phyloP scores from a whole-genome alignment of 768 basidiomycete genomes.

The Leccinum obscurum region DNA sequence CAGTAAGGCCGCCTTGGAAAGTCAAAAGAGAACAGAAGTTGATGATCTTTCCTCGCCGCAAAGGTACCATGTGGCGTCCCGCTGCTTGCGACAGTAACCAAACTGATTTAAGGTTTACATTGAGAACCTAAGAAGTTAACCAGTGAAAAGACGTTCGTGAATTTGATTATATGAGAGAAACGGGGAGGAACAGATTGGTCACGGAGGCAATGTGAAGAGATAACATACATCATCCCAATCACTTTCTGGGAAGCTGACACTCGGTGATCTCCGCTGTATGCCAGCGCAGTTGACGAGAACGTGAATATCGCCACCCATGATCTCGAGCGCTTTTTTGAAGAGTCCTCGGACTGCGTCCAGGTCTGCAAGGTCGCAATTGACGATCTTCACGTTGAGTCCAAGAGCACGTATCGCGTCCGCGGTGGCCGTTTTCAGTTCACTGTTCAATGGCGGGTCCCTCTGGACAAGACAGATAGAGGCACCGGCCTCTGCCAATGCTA shows the following conservation, averaged over 20 bases:
- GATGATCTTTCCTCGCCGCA: constrained; percentile 68
- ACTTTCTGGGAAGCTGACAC: constrained; percentile 61
- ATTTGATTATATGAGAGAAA: constrained; percentile 9
- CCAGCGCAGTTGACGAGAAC: constrained; percentile 72
- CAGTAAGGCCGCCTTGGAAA: constrained; percentile 60
- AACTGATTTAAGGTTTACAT: constrained; percentile 85
- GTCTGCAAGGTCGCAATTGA: constrained; percentile 59
- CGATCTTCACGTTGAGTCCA: constrained; percentile 40
- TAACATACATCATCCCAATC: constrained; percentile 71
- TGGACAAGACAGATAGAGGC: constrained; percentile 50
- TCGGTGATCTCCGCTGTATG: constrained; percentile 58
- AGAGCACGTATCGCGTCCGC: constrained; percentile 37
- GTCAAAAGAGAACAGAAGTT: constrained; percentile 59
- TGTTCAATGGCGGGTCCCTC: constrained; percentile 40
- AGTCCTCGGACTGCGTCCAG: constrained; percentile 49
- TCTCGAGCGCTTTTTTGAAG: constrained; percentile 47
- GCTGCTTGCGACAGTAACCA: constrained; percentile 86
- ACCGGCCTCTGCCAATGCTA: constrained; percentile 56
- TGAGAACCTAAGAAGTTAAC: constrained; percentile 57
- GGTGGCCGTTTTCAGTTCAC: constrained; percentile 37
- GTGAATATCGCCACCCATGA: constrained; percentile 54
- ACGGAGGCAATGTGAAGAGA: constrained; percentile 32
- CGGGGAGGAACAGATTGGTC: constrained; percentile 6
- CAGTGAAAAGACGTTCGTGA: constrained; percentile 11
- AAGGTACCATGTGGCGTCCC: constrained; percentile 87